phyloP scores from a whole-genome alignment of 2,329 filamentous ascomycete genomes.

The Colletotrichum sp. region DNA sequence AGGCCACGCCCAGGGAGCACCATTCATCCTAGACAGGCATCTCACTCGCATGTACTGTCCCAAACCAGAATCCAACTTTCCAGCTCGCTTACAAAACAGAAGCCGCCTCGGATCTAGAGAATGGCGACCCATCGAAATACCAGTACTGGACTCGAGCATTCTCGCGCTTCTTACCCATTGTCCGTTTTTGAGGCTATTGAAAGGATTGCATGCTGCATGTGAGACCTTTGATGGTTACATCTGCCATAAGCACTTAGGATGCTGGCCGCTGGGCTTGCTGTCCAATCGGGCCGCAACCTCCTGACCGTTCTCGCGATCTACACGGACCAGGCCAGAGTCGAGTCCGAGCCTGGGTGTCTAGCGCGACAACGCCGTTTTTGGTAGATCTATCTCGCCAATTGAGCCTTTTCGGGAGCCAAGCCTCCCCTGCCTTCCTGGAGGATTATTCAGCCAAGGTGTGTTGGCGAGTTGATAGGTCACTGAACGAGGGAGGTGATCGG shows the following conservation, averaged over 20 bases:
- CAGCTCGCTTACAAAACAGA: not conserved
- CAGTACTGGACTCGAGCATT: not conserved
- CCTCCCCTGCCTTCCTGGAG: not conserved
- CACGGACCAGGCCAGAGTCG: not conserved
- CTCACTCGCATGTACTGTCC: not conserved
- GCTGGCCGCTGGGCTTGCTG: not conserved
- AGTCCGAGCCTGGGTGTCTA: not conserved
- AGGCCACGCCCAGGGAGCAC: not conserved
- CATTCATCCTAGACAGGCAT: not conserved
- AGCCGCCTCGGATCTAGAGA: not conserved
- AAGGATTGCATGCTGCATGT: constrained; percentile 9
- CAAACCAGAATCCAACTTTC: not conserved
- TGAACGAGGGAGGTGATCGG: not conserved
- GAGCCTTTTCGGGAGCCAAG: not conserved
- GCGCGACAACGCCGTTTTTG: not conserved
- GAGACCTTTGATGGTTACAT: constrained; percentile 12
- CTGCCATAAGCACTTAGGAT: constrained; percentile 19
- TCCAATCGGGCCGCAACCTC: not conserved
- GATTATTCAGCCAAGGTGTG: not conserved
- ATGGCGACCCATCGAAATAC: not conserved
- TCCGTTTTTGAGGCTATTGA: not conserved
- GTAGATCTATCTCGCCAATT: not conserved
- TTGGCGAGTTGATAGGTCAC: not conserved
- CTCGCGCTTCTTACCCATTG: not conserved
- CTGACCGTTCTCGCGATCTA: not conserved